phyloP scores from a whole-genome alignment of 2,329 filamentous ascomycete species.

The Sporothrix variecibatus region DNA sequence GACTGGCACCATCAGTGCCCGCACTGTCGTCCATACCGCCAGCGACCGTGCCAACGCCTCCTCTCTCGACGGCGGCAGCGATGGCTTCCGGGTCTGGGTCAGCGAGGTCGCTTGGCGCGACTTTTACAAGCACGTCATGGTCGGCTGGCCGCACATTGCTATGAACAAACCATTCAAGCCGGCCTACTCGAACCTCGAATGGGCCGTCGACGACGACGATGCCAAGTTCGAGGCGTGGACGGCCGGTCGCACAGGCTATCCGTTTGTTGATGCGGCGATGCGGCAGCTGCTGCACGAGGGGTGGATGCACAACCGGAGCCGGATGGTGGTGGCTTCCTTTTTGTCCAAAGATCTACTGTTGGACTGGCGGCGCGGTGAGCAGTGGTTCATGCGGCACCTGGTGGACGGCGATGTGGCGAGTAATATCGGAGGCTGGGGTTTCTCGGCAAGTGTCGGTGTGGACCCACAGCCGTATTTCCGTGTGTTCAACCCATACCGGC shows the following conservation, averaged over 20 bases:
- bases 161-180: conserved; percentile 72
- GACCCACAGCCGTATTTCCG: conserved; percentile 75
- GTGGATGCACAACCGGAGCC: conserved; percentile 83
- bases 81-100: conserved; percentile 73
- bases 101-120: conserved; percentile 84
- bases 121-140: conserved; percentile 84
- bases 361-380: conserved; percentile 82
- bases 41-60: conserved; percentile 63
- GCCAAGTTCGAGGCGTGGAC: conserved; percentile 69
- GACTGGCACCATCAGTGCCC: conserved; percentile 63
- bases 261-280: conserved; percentile 86
- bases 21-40: conserved; percentile 64
- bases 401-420: conserved; percentile 79
- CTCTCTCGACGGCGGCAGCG: conserved; percentile 65
- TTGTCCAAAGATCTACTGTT: conserved; percentile 77
- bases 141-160: conserved; percentile 80
- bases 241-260: conserved; percentile 73
- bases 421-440: conserved; percentile 69
- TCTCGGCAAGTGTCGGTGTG: conserved; percentile 43
- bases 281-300: conserved; percentile 68
- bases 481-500: conserved; percentile 82
- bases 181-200: conserved; percentile 78
- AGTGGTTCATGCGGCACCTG: conserved; percentile 78
- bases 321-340: conserved; percentile 83
- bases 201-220: conserved; percentile 71